phyloP scores from a whole-genome alignment of 305 asterid species.

The Solanum hybrid region DNA sequence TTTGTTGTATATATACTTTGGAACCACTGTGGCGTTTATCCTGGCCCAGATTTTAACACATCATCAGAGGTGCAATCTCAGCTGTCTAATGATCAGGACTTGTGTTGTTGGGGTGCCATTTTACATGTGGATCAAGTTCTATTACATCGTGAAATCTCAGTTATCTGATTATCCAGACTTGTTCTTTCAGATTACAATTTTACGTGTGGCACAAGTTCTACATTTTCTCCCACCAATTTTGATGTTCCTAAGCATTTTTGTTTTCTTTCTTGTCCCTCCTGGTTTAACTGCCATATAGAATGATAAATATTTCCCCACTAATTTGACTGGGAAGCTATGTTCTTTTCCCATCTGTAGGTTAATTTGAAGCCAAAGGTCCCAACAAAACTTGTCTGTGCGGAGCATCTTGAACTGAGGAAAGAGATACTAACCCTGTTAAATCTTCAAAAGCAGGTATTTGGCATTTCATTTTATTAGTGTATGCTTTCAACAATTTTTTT shows the following conservation, averaged over 20 bases:
- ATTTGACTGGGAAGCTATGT: background rate
- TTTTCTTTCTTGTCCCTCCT: background rate
- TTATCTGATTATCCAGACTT: background rate
- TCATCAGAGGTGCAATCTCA: background rate
- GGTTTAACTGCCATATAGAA: background rate
- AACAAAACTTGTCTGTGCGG: slow-evolving; percentile 81
- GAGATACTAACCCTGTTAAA: slow-evolving; percentile 81
- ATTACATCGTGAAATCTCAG: background rate
- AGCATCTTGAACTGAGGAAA: slow-evolving; percentile 96
- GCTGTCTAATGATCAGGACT: background rate
- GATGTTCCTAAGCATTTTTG: background rate
- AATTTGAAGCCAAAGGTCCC: slow-evolving; percentile 96
- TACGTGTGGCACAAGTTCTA: background rate
- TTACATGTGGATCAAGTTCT: background rate
- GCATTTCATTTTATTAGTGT: background rate
- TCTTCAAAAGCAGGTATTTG: slow-evolving; percentile 83
- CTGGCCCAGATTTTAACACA: background rate
- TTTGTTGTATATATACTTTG: background rate
- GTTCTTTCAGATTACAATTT: background rate
- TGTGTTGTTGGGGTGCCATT: background rate
- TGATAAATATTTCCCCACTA: background rate
- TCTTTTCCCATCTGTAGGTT: slow-evolving; percentile 39
- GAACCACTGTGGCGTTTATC: background rate
- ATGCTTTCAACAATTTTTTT: background rate
- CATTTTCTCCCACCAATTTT: background rate